Evolutionary conservation across 305 asterid species (phyloP), one percentile per base, ranked within the genome.

Genomic region (Fraxinus dipetala): DNA sequence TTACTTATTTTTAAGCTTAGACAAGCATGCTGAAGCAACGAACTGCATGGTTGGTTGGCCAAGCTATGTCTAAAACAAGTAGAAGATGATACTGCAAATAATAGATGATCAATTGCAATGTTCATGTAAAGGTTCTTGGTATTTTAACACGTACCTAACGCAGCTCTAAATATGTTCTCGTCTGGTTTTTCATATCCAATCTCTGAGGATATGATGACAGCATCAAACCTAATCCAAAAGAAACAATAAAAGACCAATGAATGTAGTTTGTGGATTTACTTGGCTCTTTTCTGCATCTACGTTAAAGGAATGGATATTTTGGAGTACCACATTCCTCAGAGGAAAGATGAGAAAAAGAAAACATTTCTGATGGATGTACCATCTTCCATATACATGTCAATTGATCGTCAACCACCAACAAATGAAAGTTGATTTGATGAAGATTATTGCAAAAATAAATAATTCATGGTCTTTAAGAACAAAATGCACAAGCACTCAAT

Each of bases 181-280:
- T 96, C 95, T 54, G 99, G 99, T 86, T 96, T 96, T 75, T 96
- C 99, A 40, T 89, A 88, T 84, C 96, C 96, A 72, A 94, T 93
- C 88, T 96, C 99, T 10, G 99, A 94, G 36, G 99, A 96, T 87
- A 96, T 90, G 82, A 92, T 86, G 79, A 93, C 94, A 67, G 98
- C 93, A 88, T 96, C 98, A 82, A 96, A 94, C 89, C 98, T 94
- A 85, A 79, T 75, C 69, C 72, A 83, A 79, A 83, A 73, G 67
- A 65, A 65, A 70, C 30, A 75, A 22, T 51, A 36, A 72, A 72
- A 70, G 11, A 51, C 18, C 11, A 26, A 43, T 6, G 32, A 22
- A 20, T 20, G 13, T 48, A 35, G 65, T 69, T 43, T 32, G 40
- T 38, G 45, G 9, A 70, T 10, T 31, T 31, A 14, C 20, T 7